Evolutionary conservation across 129 eudicot species (phyloP).

Genomic region (Chrysanthemum seticuspe): DNA sequence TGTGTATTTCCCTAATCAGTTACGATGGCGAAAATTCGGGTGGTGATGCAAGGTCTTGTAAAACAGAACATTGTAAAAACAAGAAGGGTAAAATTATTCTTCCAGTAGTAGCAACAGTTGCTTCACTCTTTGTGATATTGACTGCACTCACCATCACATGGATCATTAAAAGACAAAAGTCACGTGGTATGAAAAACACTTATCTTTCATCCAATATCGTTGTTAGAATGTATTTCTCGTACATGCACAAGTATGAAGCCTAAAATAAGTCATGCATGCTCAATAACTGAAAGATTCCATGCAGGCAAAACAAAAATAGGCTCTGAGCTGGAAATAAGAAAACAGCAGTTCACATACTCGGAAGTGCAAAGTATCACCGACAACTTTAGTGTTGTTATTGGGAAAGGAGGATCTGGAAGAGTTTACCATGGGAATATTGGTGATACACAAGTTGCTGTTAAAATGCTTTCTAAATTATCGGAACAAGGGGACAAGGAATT

Average conservation of each 20-base stretch:
- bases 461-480: neutral
- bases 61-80: slow-evolving; percentile 9
- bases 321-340: neutral
- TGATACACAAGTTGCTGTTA: neutral
- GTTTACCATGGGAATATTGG: neutral
- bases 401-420: neutral
- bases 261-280: too few relatives aligned
- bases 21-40: neutral
- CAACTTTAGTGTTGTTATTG: neutral
- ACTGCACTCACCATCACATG: slow-evolving; percentile 7
- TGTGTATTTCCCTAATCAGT: neutral
- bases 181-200: slow-evolving; percentile 16
- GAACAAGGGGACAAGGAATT: neutral
- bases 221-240: too few relatives aligned
- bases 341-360: neutral
- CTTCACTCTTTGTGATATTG: slow-evolving; percentile 16
- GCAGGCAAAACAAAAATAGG: neutral
- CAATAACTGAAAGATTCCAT: too few relatives aligned
- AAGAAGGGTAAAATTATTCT: slow-evolving; percentile 16
- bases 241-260: too few relatives aligned
- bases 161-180: neutral
- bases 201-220: too few relatives aligned
- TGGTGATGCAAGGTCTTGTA: slow-evolving; percentile 19
- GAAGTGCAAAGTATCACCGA: neutral
- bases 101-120: slow-evolving; percentile 26